A percentile compares a stretch with the other conserved stretches of the same genome.
These are phyloP conservation scores for Daldinia loculata DNA, from an alignment of 495 filamentous ascomycete species.

Conservation along the genomic window DNA sequence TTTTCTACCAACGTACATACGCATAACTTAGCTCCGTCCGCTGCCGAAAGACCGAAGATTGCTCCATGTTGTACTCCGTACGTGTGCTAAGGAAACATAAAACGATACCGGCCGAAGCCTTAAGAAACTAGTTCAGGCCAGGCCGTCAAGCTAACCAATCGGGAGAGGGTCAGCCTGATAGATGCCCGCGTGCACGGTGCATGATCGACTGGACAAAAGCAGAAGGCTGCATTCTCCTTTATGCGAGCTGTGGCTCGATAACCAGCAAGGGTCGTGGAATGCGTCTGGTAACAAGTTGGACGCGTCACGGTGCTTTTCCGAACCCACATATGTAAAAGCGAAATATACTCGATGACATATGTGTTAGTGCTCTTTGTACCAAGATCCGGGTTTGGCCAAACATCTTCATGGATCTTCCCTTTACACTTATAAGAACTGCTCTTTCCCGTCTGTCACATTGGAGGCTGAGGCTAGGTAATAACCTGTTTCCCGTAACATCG, in stretches of 20 bases:
- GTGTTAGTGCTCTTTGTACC: not conserved
- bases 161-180: conserved; percentile 20
- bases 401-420: not conserved
- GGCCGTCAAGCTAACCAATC: conserved; percentile 21
- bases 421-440: not conserved
- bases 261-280: not conserved
- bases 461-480: conserved; percentile 39
- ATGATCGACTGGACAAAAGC: conserved; percentile 28
- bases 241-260: conserved; percentile 33
- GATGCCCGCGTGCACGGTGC: conserved; percentile 29
- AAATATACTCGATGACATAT: not conserved
- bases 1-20: conserved; percentile 5
- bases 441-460: conserved; percentile 20
- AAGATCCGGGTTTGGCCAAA: not conserved
- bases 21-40: conserved; percentile 1
- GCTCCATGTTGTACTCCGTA: not conserved
- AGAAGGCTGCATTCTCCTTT: conserved; percentile 35
- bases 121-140: not conserved
- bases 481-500: conserved; percentile 26
- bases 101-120: not conserved
- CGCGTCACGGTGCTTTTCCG: conserved; percentile 17
- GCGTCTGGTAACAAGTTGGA: conserved; percentile 7
- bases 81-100: not conserved
- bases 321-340: not conserved
- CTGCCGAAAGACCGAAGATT: conserved; percentile 8